Percentiles rank a stretch among this genome's conserved stretches.
Evolutionary conservation across 1,284 basidiomycete genomes (phyloP).

Genomic region (Phellopilus nigrolimitatus): DNA sequence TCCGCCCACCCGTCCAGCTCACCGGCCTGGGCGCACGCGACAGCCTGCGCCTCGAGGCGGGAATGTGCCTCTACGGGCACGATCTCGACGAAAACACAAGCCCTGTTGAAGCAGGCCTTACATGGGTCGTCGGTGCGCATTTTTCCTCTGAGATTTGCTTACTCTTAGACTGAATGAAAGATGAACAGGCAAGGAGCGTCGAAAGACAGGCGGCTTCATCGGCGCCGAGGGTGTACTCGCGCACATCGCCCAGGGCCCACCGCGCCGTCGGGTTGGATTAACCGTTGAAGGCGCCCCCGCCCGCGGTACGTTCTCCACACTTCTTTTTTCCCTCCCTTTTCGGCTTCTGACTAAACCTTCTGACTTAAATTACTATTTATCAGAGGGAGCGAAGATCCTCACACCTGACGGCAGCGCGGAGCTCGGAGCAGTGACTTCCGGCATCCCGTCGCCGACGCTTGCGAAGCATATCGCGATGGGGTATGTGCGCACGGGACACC

Average conservation of each 20-base stretch:
- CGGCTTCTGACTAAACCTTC: neutral
- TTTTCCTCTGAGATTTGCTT: slow-evolving; percentile 23
- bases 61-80: slow-evolving; percentile 97
- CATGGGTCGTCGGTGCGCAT: slow-evolving; percentile 90
- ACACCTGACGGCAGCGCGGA: slow-evolving; percentile 38
- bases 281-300: slow-evolving; percentile 84
- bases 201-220: slow-evolving; percentile 71
- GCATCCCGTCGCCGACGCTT: slow-evolving; percentile 91
- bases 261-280: slow-evolving; percentile 80
- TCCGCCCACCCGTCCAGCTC: slow-evolving; percentile 72
- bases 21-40: slow-evolving; percentile 93
- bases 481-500: slow-evolving; percentile 74
- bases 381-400: slow-evolving; percentile 82
- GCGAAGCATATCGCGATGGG: slow-evolving; percentile 96
- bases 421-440: slow-evolving; percentile 79
- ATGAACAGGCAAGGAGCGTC: slow-evolving; percentile 70
- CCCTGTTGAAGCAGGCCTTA: slow-evolving; percentile 87
- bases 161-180: neutral
- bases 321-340: slow-evolving; percentile 17
- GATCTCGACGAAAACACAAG: slow-evolving; percentile 86
- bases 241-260: slow-evolving; percentile 80
- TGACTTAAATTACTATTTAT: neutral
- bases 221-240: slow-evolving; percentile 76
- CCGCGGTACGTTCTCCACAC: slow-evolving; percentile 46
- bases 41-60: slow-evolving; percentile 90